A percentile compares a stretch with the other conserved stretches of the same genome.
Evolutionary conservation across 208 protist genomes (phyloP).

Genomic region (Perkinsela sp.): DNA sequence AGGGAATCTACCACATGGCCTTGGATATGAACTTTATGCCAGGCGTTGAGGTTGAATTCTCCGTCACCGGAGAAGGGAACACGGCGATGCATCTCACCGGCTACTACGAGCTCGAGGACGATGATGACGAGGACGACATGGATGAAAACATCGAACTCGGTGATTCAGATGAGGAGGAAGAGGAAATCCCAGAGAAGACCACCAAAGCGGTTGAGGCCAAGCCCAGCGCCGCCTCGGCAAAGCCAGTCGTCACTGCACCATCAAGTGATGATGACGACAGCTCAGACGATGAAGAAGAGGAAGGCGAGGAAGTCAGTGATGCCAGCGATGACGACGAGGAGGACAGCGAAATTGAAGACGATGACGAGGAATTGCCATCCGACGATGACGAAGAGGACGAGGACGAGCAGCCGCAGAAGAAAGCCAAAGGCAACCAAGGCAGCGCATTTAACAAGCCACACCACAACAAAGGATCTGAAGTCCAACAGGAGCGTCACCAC

Average conservation of each 20-base stretch:
- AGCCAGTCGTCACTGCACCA: background rate
- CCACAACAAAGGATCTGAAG: too few relatives aligned
- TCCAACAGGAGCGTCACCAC: background rate
- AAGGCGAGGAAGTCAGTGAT: background rate
- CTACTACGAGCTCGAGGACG: background rate
- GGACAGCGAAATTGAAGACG: background rate
- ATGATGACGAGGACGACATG: background rate
- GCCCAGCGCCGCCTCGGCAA: background rate
- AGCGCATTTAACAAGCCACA: background rate
- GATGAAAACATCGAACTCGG: background rate
- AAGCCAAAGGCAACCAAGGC: background rate
- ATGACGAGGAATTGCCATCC: background rate
- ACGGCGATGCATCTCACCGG: background rate
- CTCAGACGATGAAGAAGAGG: background rate
- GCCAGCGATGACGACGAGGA: background rate
- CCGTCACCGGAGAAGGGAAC: background rate
- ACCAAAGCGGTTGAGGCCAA: background rate
- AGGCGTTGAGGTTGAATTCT: background rate
- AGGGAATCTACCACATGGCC: background rate
- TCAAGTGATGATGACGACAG: background rate
- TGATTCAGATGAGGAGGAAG: background rate
- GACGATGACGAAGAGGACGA: background rate
- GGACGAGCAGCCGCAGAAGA: background rate
- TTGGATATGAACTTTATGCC: background rate
- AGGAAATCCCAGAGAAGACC: background rate